These are phyloP conservation scores for Salmacisia buchloeana DNA, from an alignment of 1,284 basidiomycete species.

Conservation along the genomic window DNA sequence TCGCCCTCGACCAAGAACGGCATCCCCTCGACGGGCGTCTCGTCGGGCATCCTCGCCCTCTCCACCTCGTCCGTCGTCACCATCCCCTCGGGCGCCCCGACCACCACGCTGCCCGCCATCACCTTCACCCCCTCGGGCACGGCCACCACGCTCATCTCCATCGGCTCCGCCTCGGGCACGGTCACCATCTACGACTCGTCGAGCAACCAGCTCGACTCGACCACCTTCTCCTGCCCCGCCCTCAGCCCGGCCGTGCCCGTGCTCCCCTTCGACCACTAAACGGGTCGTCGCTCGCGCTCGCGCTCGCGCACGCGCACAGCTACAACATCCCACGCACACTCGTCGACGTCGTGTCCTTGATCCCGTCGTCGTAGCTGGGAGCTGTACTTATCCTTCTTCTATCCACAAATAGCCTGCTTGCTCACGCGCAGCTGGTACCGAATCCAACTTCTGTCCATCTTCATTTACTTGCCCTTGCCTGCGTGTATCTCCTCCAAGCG, in stretches of 20 bases:
- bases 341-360: too few species aligned
- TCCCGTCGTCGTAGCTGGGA: too few species aligned
- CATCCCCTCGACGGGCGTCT: not conserved
- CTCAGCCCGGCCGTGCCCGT: conserved; percentile 3
- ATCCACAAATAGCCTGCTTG: too few species aligned
- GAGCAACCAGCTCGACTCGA: not conserved
- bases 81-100: conserved; percentile 1
- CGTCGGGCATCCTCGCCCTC: not conserved
- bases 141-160: not conserved
- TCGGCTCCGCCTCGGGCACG: conserved; percentile 3
- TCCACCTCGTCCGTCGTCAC: conserved; percentile 7
- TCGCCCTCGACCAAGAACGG: conserved; percentile 7
- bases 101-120: not conserved
- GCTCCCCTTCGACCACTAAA: conserved; percentile 7
- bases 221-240: conserved; percentile 1
- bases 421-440: too few species aligned
- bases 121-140: conserved; percentile 5
- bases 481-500: too few species aligned
- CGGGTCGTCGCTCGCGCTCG: too few species aligned
- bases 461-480: too few species aligned
- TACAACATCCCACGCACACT: too few species aligned
- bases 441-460: too few species aligned
- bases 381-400: too few species aligned
- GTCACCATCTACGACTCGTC: conserved; percentile 4
- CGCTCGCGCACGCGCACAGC: too few species aligned